Percentiles rank a stretch among this genome's conserved stretches.
Conservation (phyloP, 495 filamentous ascomycete species). For the Gamarada debralockiae region DNA sequence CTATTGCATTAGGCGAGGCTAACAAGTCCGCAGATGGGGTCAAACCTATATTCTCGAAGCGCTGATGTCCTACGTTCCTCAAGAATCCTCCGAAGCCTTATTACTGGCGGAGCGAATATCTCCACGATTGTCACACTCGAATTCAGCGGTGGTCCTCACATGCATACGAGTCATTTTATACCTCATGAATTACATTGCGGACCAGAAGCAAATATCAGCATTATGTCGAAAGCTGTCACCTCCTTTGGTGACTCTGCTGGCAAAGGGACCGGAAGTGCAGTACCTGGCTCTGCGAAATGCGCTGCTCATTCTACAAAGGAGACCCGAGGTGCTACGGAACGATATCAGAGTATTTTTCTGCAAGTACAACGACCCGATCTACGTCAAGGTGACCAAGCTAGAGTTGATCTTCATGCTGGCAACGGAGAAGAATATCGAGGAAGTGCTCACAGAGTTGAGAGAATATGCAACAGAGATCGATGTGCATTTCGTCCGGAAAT, state of each 20-base stretch:
- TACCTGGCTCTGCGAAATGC: slow-evolving; percentile 95
- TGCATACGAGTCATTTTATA: slow-evolving; percentile 95
- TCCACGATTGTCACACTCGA: slow-evolving; percentile 90
- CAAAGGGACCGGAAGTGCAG: slow-evolving; percentile 96
- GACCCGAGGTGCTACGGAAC: slow-evolving; percentile 91
- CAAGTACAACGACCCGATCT: slow-evolving; percentile 99
- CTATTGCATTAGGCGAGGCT: background rate
- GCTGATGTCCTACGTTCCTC: slow-evolving; percentile 96
- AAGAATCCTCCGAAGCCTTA: slow-evolving; percentile 81
- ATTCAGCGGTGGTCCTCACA: slow-evolving; percentile 93
- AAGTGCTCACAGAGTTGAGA: slow-evolving; percentile 89
- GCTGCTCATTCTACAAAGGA: slow-evolving; percentile 85
- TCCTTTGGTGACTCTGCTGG: slow-evolving; percentile 89
- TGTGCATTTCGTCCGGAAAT: slow-evolving; percentile 97
- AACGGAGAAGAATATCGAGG: slow-evolving; percentile 90
- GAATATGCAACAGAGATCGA: slow-evolving; percentile 99
- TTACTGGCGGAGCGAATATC: slow-evolving; percentile 91
- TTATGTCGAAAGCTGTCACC: slow-evolving; percentile 93
- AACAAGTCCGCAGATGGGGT: slow-evolving; percentile 70
- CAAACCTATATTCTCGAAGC: slow-evolving; percentile 98
- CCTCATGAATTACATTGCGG: slow-evolving; percentile 97
- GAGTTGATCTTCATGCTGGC: slow-evolving; percentile 99
- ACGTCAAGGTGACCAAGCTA: slow-evolving; percentile 98
- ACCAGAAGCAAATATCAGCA: slow-evolving; percentile 83
- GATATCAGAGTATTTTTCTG: slow-evolving; percentile 99